These are phyloP conservation scores for Farysia itapuensis DNA, from an alignment of 1,284 basidiomycete genomes.

Conservation along the genomic window DNA sequence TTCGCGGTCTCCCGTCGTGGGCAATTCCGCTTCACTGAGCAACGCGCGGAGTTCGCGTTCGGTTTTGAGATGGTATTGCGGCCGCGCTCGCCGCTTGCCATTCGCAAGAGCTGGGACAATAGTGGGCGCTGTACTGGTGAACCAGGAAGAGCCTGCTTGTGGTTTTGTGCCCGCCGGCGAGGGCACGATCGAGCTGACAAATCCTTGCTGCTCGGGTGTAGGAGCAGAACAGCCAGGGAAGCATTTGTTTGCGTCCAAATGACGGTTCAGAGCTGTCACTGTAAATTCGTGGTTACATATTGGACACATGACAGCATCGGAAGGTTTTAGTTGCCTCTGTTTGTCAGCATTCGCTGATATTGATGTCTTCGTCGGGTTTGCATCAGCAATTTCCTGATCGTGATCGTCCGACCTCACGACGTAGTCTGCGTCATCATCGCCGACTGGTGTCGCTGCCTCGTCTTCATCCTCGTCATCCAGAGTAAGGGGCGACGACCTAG, in stretches of 20 bases:
- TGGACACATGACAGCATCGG: conserved; percentile 41
- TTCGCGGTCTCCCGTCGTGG: conserved; percentile 36
- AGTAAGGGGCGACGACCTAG: conserved; percentile 22
- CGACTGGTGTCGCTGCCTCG: background rate
- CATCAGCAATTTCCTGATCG: background rate
- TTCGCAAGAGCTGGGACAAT: conserved; percentile 1
- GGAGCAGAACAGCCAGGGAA: conserved; percentile 35
- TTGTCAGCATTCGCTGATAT: background rate
- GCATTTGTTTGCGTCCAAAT: conserved; percentile 43
- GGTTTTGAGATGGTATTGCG: conserved; percentile 44
- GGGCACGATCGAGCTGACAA: background rate
- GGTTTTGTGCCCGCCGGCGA: background rate
- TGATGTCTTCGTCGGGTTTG: background rate
- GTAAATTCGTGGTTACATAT: conserved; percentile 49
- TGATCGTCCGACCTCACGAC: background rate
- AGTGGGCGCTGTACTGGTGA: conserved; percentile 7
- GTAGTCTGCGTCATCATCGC: background rate
- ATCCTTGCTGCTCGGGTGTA: conserved; percentile 18
- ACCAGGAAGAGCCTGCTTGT: conserved; percentile 16
- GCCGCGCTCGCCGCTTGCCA: conserved; percentile 42
- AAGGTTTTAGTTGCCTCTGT: conserved; percentile 21
- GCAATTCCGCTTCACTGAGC: conserved; percentile 32
- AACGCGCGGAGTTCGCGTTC: conserved; percentile 48
- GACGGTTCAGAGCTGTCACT: conserved; percentile 41
- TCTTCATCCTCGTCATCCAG: conserved; percentile 19